phyloP scores from a whole-genome alignment of 495 filamentous ascomycete species.

The Usnea hakonensis region DNA sequence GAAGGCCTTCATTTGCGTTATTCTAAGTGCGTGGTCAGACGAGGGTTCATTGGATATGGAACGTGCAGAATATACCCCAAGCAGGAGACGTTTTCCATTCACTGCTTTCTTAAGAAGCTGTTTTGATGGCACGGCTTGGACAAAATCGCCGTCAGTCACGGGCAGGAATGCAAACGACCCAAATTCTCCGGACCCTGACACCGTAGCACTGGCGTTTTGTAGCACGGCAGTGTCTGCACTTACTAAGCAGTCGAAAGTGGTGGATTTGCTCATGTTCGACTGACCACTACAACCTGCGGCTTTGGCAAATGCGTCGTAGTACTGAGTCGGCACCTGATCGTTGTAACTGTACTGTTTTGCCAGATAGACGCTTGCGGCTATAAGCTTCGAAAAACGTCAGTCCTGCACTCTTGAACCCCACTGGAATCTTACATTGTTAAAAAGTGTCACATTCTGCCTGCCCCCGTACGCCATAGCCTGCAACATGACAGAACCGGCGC shows the following conservation, averaged over 20 bases:
- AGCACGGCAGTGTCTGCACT: conserved; percentile 38
- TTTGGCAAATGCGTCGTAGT: conserved; percentile 47
- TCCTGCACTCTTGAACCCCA: no score
- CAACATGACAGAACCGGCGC: conserved; percentile 41
- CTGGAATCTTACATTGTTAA: conserved; percentile 3
- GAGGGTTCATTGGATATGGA: background rate
- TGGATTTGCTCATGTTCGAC: conserved; percentile 13
- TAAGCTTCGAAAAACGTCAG: conserved; percentile 27
- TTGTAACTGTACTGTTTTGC: conserved; percentile 43
- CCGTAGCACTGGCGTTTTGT: conserved; percentile 45
- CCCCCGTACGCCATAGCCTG: conserved; percentile 45
- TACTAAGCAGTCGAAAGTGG: conserved; percentile 48
- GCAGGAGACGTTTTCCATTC: conserved; percentile 44
- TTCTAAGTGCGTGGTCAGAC: conserved; percentile 25
- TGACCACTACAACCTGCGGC: conserved; percentile 39
- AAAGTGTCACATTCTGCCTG: conserved; percentile 21
- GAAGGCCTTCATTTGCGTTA: conserved; percentile 46
- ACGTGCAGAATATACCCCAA: conserved; percentile 30
- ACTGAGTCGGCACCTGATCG: conserved; percentile 38
- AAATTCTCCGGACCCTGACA: conserved; percentile 38
- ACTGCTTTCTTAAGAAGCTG: conserved; percentile 43
- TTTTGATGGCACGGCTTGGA: conserved; percentile 41
- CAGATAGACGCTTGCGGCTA: conserved; percentile 42
- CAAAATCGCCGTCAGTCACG: conserved; percentile 51
- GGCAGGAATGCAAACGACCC: conserved; percentile 53